Base-by-base conservation (phyloP, 768 basidiomycete species). In the Suillus discolor region DNA sequence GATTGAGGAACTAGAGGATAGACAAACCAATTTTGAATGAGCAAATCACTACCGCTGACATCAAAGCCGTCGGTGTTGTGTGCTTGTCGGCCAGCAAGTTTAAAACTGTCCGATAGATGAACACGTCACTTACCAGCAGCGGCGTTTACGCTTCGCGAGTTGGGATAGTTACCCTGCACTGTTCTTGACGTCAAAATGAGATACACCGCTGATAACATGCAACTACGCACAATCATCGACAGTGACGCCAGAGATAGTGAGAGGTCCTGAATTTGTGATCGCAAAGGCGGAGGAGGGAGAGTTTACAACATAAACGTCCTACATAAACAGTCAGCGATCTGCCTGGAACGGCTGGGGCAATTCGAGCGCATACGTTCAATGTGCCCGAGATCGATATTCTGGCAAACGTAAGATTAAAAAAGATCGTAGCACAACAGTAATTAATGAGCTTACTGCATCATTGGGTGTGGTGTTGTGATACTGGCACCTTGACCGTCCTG, bases 11-110 rank as follows among this genome's bases (percentile, higher is more conserved):
- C 9, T 23, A 9, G n/a, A 2, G 2, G 13, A 42, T 1, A 41
- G 47, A 23, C 53, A 63, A 53, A 78, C 75, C 75, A 23, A 0
- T 68, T 39, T n/a, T 64, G 45, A 45, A 85, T 83, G 6, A 76
- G 71, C 38, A 85, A 0, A 9, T 70, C 61, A 55, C 79, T 73
- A 18, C 79, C 80, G 57, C 74, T 67, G 62, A 78, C 71, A 61
- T 85, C 84, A 53, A 86, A 85, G 15, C 83, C 85, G 47, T 86
- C 84, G 2, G 83, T 86, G 67, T 86, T 86, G 69, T 71, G 82
- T 31, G 79, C 84, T 76, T 28, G 31, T n/a, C n/a, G 4, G 28
- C 4, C 1, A 28, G 34, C 67, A 31, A 67, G 45, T 28, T 7
- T 15, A 25, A 25, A 34, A 18, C 4, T 0, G 8, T 59, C 20